Evolutionary conservation across 352 stramenopile genomes (phyloP).

Genomic region (Pythium scleroteichum): DNA sequence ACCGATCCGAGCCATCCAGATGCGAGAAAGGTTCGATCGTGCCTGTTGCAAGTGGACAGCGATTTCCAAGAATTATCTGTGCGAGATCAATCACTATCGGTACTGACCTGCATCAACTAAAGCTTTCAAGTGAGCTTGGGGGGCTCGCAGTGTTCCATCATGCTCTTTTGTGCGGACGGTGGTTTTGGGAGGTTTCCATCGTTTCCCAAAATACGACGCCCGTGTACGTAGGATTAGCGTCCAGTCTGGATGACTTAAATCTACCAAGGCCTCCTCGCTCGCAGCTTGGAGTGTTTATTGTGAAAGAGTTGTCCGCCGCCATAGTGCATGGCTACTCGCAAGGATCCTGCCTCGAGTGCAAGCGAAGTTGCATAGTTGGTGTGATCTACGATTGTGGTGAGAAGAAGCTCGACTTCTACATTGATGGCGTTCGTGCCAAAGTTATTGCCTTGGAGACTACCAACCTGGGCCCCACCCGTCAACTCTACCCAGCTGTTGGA

Average conservation of each 20-base stretch:
- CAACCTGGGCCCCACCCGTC: slow-evolving; percentile 18
- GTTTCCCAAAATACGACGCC: slow-evolving; percentile 46
- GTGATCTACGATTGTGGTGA: slow-evolving; percentile 69
- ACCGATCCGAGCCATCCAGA: slow-evolving; percentile 29
- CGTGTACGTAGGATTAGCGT: slow-evolving; percentile 73
- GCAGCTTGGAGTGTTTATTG: slow-evolving; percentile 37
- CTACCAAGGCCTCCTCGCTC: slow-evolving; percentile 2
- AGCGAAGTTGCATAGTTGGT: slow-evolving; percentile 39
- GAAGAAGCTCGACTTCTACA: slow-evolving; percentile 66
- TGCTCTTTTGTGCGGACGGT: slow-evolving; percentile 54
- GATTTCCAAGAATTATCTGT: slow-evolving; percentile 74
- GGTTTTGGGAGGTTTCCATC: slow-evolving; percentile 83
- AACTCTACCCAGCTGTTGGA: slow-evolving; percentile 56
- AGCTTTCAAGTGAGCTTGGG: slow-evolving; percentile 43
- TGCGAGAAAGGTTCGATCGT: slow-evolving; percentile 56
- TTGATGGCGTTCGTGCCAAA: slow-evolving; percentile 36
- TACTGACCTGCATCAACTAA: slow-evolving; percentile 67
- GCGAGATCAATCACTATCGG: slow-evolving; percentile 59
- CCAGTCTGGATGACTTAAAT: slow-evolving; percentile 65
- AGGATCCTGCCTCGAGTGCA: slow-evolving; percentile 33
- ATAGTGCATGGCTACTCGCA: neutral
- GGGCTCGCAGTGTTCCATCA: slow-evolving; percentile 75
- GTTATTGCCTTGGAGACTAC: slow-evolving; percentile 29
- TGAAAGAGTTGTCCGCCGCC: slow-evolving; percentile 33
- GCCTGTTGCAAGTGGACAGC: slow-evolving; percentile 47